Percentiles rank a stretch among this genome's conserved stretches.
Evolutionary conservation across 306 rosid genomes (phyloP).

Genomic region (Inga oerstediana): DNA sequence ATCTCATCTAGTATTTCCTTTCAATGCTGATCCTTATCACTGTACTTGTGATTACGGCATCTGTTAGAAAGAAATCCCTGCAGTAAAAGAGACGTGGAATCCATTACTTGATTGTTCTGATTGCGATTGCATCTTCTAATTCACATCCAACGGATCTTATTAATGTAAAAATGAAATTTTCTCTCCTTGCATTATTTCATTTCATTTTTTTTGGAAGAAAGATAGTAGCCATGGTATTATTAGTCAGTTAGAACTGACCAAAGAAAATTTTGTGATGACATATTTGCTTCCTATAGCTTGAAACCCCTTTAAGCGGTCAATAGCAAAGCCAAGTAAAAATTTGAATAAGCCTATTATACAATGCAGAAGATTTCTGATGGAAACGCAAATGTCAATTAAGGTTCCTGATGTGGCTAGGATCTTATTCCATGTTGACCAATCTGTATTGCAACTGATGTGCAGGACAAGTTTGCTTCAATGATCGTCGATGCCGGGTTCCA

Average conservation of each 20-base stretch:
- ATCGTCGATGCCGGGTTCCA: constrained; percentile 85
- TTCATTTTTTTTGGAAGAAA: not conserved
- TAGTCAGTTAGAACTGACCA: not conserved
- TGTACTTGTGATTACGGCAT: not conserved
- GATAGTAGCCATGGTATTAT: not conserved
- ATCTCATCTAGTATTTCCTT: not conserved
- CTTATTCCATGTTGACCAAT: constrained; percentile 1
- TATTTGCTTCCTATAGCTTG: constrained; percentile 9
- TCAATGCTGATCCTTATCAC: not conserved
- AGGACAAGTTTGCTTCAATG: constrained; percentile 89
- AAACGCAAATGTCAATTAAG: constrained; percentile 9
- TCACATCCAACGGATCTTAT: not conserved
- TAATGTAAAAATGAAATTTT: not conserved
- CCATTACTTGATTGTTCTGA: not conserved
- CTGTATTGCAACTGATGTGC: constrained; percentile 38
- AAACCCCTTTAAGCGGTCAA: constrained; percentile 12
- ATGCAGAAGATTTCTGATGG: constrained; percentile 19
- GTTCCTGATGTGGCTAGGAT: not conserved
- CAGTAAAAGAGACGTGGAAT: not conserved
- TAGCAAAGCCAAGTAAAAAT: not conserved
- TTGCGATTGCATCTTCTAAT: not conserved
- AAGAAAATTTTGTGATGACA: not conserved
- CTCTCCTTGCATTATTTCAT: not conserved
- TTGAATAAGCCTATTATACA: not conserved
- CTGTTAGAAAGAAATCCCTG: not conserved